A percentile compares a stretch with the other conserved stretches of the same genome.
phyloP scores from a whole-genome alignment of 2,329 filamentous ascomycete species.

The Decorospora gaudefroyi region DNA sequence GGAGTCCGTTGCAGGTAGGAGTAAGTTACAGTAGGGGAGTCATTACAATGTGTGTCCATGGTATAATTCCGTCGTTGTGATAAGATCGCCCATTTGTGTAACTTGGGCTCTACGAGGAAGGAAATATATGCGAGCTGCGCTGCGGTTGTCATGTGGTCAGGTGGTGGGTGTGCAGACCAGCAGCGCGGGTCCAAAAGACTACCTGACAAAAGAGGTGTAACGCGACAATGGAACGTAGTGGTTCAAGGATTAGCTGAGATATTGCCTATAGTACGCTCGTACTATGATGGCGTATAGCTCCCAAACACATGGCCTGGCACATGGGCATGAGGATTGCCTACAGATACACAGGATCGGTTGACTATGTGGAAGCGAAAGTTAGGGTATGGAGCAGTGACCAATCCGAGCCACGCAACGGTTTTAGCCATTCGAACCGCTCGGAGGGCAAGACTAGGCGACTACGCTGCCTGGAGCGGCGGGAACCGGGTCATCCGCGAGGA shows the following conservation, averaged over 20 bases:
- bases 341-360: too few relatives aligned
- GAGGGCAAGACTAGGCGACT: slow-evolving; percentile 18
- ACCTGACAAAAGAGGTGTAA: neutral
- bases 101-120: neutral
- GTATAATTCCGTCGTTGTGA: neutral
- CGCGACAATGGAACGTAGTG: too few relatives aligned
- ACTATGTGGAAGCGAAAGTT: too few relatives aligned
- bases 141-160: too few relatives aligned
- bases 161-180: too few relatives aligned
- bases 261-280: too few relatives aligned
- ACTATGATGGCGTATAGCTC: too few relatives aligned
- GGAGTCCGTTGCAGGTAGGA: slow-evolving; percentile 4
- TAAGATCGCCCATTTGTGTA: neutral
- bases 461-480: slow-evolving; percentile 4
- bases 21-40: too few relatives aligned
- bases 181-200: neutral
- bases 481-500: neutral
- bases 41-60: too few relatives aligned
- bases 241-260: too few relatives aligned
- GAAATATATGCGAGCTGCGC: neutral
- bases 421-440: slow-evolving; percentile 14
- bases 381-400: neutral
- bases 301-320: too few relatives aligned
- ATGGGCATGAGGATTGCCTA: too few relatives aligned
- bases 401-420: neutral